Evolutionary conservation across 2,329 filamentous ascomycete species (phyloP).

Genomic region (Arthrobotrys megalospora): DNA sequence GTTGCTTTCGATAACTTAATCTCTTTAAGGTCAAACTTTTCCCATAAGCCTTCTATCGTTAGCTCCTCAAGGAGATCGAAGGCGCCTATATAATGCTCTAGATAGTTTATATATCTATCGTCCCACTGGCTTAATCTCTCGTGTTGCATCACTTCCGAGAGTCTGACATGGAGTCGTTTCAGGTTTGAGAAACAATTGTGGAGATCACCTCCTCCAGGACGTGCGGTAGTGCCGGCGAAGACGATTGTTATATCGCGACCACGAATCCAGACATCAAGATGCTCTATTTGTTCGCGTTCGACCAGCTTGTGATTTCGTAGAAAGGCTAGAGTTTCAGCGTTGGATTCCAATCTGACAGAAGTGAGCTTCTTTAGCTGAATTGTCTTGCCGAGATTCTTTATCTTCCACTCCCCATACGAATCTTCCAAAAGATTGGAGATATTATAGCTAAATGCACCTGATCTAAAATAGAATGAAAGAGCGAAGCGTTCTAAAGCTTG

Average conservation of each 20-base stretch:
- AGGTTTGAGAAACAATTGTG: background rate
- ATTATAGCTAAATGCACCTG: too few species aligned
- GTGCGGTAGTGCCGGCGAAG: background rate
- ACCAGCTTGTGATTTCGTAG: background rate
- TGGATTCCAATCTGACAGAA: background rate
- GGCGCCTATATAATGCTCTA: background rate
- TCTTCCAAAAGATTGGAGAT: background rate
- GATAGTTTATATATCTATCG: background rate
- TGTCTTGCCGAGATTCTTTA: background rate
- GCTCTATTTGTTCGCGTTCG: background rate
- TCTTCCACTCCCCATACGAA: background rate
- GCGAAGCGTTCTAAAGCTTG: background rate
- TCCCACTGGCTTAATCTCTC: background rate
- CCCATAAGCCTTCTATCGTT: background rate
- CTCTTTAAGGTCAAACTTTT: background rate
- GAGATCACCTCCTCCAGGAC: background rate
- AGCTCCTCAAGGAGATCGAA: slow-evolving; percentile 7
- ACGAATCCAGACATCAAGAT: background rate
- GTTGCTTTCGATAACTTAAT: background rate
- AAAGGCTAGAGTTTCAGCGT: background rate
- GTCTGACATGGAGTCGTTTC: background rate
- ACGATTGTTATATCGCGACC: background rate
- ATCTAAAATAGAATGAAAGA: background rate
- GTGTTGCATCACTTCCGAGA: background rate
- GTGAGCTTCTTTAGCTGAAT: slow-evolving; percentile 4